These are phyloP conservation scores for Coffea canephora DNA, from an alignment of 257 asterid genomes.

Conservation along the genomic window DNA sequence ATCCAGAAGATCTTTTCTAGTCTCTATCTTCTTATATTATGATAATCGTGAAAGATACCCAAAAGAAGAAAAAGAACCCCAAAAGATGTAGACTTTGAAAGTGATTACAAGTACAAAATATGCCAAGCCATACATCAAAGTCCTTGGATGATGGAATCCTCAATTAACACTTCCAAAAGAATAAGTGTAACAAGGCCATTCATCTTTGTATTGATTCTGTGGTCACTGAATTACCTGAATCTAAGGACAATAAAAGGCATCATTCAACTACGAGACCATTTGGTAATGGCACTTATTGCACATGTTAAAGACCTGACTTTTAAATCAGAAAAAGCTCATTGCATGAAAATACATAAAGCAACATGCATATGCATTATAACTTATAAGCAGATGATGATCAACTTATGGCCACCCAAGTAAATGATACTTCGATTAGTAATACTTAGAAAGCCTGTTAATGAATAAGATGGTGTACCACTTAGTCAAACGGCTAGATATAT, in stretches of 20 bases:
- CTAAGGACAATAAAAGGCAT: background rate
- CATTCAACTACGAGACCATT: background rate
- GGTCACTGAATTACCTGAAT: constrained; percentile 1
- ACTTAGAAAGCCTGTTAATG: background rate
- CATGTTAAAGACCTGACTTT: background rate
- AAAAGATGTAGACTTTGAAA: background rate
- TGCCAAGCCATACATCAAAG: background rate
- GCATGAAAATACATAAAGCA: background rate
- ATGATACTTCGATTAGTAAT: background rate
- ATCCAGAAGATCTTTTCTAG: background rate
- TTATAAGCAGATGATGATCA: background rate
- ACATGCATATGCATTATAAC: too few species aligned
- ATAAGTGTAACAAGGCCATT: background rate
- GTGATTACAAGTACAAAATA: background rate
- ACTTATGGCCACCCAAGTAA: background rate
- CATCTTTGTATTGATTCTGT: background rate
- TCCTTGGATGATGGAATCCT: background rate
- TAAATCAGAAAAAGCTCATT: constrained; percentile 1
- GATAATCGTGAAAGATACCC: background rate
- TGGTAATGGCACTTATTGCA: background rate
- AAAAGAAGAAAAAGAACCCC: background rate
- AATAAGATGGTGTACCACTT: constrained; percentile 59
- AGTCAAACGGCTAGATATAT: constrained; percentile 49
- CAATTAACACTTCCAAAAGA: background rate
- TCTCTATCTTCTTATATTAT: background rate